Conservation (phyloP, 768 basidiomycete genomes). For the Boletus vermiculosoides region DNA sequence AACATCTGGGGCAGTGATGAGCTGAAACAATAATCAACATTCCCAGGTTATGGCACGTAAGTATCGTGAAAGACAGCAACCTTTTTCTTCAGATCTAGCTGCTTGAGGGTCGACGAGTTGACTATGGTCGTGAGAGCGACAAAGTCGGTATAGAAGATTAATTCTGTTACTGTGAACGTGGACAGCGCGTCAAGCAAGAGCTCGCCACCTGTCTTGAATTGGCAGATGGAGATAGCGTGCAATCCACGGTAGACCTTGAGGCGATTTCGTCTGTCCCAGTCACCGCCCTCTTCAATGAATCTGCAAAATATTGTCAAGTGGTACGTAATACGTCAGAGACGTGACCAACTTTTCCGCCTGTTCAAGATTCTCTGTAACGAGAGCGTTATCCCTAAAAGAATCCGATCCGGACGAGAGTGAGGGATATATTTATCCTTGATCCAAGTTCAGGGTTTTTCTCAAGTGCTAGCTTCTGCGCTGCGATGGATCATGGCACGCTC, state of each 20-base stretch:
- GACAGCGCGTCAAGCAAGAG: conserved; percentile 88
- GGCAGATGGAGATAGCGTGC: conserved; percentile 82
- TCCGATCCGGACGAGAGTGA: conserved; percentile 85
- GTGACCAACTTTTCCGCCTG: conserved; percentile 75
- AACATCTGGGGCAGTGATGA: conserved; percentile 86
- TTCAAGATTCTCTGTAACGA: conserved; percentile 69
- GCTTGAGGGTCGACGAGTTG: conserved; percentile 69
- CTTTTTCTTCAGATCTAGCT: conserved; percentile 87
- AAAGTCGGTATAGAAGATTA: conserved; percentile 87
- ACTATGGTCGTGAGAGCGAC: conserved; percentile 81
- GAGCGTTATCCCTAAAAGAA: conserved; percentile 79
- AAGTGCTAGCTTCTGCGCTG: conserved; percentile 79
- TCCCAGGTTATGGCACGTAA: neutral
- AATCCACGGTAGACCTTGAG: conserved; percentile 94
- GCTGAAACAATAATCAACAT: conserved; percentile 41
- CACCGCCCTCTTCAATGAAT: conserved; percentile 91
- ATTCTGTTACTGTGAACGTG: conserved; percentile 91
- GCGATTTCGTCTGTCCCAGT: conserved; percentile 96
- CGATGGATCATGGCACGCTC: conserved; percentile 77
- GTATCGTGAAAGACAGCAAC: neutral
- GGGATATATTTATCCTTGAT: conserved; percentile 87
- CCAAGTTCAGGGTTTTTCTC: conserved; percentile 93
- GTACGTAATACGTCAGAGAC: neutral
- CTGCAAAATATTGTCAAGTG: conserved; percentile 36
- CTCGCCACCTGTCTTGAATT: conserved; percentile 83